Conservation (phyloP, 2,329 filamentous ascomycete genomes). For the Zymoseptoria tritici region DNA sequence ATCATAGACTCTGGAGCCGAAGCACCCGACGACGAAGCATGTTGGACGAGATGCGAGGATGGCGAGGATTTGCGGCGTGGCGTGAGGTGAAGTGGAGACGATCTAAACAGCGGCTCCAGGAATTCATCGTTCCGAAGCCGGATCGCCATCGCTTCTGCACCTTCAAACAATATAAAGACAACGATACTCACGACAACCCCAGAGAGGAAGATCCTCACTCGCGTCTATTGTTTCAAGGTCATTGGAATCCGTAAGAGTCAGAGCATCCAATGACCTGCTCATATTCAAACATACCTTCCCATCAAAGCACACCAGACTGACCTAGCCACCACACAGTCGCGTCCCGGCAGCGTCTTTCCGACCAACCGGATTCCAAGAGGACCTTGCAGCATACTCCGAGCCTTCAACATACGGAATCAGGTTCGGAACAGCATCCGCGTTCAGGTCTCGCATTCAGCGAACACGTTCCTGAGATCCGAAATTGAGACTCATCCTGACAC, state of each 20-base stretch:
- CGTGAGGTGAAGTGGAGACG: not conserved
- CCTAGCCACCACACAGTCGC: not conserved
- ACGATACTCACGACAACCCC: not conserved
- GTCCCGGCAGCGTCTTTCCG: not conserved
- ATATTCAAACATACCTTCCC: not conserved
- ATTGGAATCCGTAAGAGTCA: no score
- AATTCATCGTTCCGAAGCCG: not conserved
- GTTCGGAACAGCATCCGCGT: not conserved
- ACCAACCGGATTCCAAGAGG: not conserved
- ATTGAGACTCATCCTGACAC: not conserved
- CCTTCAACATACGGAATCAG: not conserved
- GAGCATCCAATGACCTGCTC: not conserved
- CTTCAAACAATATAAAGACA: not conserved
- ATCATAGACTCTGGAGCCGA: not conserved
- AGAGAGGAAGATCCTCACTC: not conserved
- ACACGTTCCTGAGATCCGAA: not conserved
- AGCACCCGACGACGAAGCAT: not conserved
- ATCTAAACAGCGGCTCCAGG: not conserved
- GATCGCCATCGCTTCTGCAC: not conserved
- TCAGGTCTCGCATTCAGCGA: not conserved
- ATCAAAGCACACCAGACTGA: not conserved
- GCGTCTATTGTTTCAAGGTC: no score
- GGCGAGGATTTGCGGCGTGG: not conserved
- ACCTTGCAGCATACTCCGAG: not conserved
- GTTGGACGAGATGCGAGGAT: not conserved